Evolutionary conservation across 768 basidiomycete genomes (phyloP).

Genomic region (Lentinula lateritia): DNA sequence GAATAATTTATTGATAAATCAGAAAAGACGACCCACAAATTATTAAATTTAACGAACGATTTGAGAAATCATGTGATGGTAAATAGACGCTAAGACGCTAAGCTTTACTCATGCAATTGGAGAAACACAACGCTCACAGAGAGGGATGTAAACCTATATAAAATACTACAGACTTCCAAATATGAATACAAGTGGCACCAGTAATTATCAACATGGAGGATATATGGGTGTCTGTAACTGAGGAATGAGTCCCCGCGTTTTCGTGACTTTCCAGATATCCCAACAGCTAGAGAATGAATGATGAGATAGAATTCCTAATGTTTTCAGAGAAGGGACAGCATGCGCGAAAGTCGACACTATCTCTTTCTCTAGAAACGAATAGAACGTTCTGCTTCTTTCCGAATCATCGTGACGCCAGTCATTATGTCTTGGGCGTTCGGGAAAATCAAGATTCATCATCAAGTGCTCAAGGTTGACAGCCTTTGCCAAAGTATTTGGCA

Average conservation of each 20-base stretch:
- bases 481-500: background rate
- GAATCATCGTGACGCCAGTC: background rate
- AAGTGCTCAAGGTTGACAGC: background rate
- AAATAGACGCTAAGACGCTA: too few species aligned
- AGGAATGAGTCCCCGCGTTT: background rate
- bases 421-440: background rate
- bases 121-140: too few species aligned
- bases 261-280: conserved; percentile 3
- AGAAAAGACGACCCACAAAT: background rate
- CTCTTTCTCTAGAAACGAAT: background rate
- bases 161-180: too few species aligned
- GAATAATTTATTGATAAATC: background rate
- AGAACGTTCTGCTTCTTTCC: background rate
- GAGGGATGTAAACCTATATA: too few species aligned
- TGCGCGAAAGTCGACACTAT: background rate
- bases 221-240: background rate
- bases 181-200: too few species aligned
- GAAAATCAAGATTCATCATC: conserved; percentile 3
- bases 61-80: too few species aligned
- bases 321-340: background rate
- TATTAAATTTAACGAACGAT: background rate
- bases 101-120: too few species aligned
- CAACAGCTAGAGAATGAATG: conserved; percentile 6
- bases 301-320: background rate
- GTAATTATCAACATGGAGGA: background rate